Conservation (phyloP, 1,284 basidiomycete genomes). For the Cutaneotrichosporon sp. region DNA sequence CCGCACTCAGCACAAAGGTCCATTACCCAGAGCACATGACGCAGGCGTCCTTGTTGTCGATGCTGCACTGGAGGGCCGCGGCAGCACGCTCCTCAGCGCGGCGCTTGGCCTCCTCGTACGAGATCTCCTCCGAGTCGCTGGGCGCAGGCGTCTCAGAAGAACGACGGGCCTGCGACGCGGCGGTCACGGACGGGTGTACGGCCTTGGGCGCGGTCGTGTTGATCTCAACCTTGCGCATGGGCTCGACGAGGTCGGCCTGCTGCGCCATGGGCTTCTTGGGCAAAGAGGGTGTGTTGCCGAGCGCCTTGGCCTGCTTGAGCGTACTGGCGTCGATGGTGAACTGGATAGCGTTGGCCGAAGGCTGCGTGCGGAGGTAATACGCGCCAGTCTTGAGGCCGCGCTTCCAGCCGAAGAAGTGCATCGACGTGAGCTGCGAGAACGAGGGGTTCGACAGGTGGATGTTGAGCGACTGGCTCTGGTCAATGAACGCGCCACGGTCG, state of each 20-base stretch:
- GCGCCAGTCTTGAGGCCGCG: conserved; percentile 98
- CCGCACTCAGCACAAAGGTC: not conserved
- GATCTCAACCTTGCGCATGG: conserved; percentile 46
- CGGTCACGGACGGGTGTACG: conserved; percentile 27
- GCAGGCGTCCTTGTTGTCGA: conserved; percentile 56
- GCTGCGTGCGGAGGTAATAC: conserved; percentile 89
- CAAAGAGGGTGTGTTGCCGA: conserved; percentile 12
- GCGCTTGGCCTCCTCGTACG: conserved; percentile 54
- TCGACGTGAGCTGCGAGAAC: conserved; percentile 89
- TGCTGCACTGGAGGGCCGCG: conserved; percentile 53
- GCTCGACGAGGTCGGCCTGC: conserved; percentile 33
- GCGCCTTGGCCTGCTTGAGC: conserved; percentile 58
- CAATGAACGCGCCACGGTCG: conserved; percentile 97
- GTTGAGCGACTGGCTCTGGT: conserved; percentile 84
- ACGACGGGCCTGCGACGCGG: conserved; percentile 29
- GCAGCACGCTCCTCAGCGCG: conserved; percentile 53
- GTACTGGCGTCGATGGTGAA: conserved; percentile 90
- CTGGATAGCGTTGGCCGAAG: conserved; percentile 93
- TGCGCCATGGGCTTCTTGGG: conserved; percentile 15
- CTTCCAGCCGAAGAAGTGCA: conserved; percentile 99
- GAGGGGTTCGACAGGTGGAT: conserved; percentile 91
- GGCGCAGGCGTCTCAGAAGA: conserved; percentile 35
- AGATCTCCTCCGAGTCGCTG: conserved; percentile 52
- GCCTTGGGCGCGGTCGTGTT: conserved; percentile 40
- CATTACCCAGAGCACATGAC: conserved; percentile 53